A percentile compares a stretch with the other conserved stretches of the same genome.
Conservation (phyloP, 2,329 filamentous ascomycete genomes). For the Talaromyces funiculosus region DNA sequence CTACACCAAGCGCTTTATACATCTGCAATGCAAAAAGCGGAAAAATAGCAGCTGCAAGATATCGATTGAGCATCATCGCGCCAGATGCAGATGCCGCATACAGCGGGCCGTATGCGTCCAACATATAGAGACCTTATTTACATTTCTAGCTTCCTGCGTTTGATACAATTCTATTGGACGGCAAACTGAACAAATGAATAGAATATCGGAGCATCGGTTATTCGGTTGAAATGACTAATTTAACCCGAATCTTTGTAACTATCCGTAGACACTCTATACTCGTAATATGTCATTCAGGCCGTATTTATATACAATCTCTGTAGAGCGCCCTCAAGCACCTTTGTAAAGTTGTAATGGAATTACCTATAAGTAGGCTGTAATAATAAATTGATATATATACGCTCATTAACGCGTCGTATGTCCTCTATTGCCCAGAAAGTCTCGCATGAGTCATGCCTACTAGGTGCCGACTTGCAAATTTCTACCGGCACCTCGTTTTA, state of each 20-base stretch:
- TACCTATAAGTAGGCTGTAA: too few relatives aligned
- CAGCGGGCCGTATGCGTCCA: constrained; percentile 25
- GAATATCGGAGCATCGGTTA: not conserved
- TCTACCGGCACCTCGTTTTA: not conserved
- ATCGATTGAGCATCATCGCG: constrained; percentile 30
- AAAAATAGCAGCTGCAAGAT: constrained; percentile 28
- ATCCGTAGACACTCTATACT: not conserved
- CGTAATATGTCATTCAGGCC: not conserved
- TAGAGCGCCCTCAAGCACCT: too few relatives aligned
- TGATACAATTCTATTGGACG: not conserved
- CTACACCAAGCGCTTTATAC: constrained; percentile 57
- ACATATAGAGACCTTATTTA: constrained; percentile 28
- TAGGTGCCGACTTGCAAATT: not conserved
- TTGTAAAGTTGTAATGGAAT: too few relatives aligned
- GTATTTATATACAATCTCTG: not conserved
- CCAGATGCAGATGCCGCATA: constrained; percentile 25
- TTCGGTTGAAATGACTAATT: not conserved
- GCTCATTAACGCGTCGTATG: too few relatives aligned
- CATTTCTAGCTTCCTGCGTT: not conserved
- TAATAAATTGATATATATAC: too few relatives aligned
- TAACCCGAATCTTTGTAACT: not conserved
- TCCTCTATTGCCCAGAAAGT: not conserved
- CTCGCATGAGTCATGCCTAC: not conserved
- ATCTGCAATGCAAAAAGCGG: constrained; percentile 38
- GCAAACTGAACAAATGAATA: not conserved